Conservation (phyloP, 805 yeast genomes). For the Cephaloascus albidus region DNA sequence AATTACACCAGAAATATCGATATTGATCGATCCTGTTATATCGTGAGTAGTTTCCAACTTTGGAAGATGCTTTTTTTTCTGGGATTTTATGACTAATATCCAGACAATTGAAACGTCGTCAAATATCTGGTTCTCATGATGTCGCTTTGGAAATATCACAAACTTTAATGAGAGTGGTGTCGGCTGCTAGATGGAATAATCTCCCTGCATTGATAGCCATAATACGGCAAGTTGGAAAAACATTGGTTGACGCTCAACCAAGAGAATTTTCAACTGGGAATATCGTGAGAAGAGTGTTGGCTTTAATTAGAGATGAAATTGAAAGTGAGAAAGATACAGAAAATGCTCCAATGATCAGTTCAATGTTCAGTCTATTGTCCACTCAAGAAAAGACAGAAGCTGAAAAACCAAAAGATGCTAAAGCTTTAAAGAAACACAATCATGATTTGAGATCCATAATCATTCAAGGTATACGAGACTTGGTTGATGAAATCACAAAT, state of each 20-base stretch:
- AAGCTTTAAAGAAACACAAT: slow-evolving; percentile 29
- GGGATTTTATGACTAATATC: neutral
- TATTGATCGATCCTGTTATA: slow-evolving; percentile 27
- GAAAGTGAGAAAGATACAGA: slow-evolving; percentile 32
- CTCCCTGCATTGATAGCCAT: slow-evolving; percentile 64
- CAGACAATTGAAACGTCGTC: slow-evolving; percentile 67
- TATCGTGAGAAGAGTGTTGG: slow-evolving; percentile 80
- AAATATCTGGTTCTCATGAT: slow-evolving; percentile 68
- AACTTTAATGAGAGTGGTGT: slow-evolving; percentile 75
- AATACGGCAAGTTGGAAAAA: slow-evolving; percentile 65
- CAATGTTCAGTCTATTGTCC: slow-evolving; percentile 83
- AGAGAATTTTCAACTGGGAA: slow-evolving; percentile 85
- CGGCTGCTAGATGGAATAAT: slow-evolving; percentile 81
- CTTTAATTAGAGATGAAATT: slow-evolving; percentile 79
- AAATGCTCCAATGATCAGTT: slow-evolving; percentile 51
- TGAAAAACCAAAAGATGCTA: slow-evolving; percentile 10
- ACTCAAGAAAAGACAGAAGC: slow-evolving; percentile 19
- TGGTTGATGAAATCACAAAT: slow-evolving; percentile 83
- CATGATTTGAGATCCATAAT: slow-evolving; percentile 75
- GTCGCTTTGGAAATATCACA: slow-evolving; percentile 87
- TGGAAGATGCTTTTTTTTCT: neutral
- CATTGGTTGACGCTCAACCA: slow-evolving; percentile 74
- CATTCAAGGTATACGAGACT: slow-evolving; percentile 86
- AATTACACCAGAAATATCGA: slow-evolving; percentile 20
- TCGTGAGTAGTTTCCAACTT: slow-evolving; percentile 3